Percentiles rank a stretch among this genome's conserved stretches.
Conservation (phyloP, 2,329 filamentous ascomycete species). For the Phialophora chinensis region DNA sequence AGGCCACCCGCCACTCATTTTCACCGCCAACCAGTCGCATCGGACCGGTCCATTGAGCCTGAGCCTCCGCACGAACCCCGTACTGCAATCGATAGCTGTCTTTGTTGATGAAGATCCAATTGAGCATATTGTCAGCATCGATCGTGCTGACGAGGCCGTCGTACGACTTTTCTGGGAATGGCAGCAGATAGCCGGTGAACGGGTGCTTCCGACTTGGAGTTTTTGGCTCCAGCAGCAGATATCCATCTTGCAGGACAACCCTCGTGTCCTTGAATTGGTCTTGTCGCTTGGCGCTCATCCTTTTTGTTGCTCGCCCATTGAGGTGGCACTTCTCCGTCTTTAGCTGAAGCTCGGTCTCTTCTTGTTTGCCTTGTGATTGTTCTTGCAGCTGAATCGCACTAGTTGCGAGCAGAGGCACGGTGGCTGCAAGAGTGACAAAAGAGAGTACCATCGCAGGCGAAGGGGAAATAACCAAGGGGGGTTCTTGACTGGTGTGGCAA, state of each 20-base stretch:
- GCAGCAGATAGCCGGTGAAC: slow-evolving; percentile 47
- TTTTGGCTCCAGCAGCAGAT: slow-evolving; percentile 20
- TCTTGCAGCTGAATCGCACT: slow-evolving; percentile 32
- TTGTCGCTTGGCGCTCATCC: slow-evolving; percentile 28
- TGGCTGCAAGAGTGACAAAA: slow-evolving; percentile 30
- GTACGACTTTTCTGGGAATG: slow-evolving; percentile 28
- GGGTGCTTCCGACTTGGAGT: slow-evolving; percentile 14
- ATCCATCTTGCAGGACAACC: slow-evolving; percentile 26
- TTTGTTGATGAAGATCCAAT: slow-evolving; percentile 71
- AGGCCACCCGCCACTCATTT: slow-evolving; percentile 41
- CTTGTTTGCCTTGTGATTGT: slow-evolving; percentile 22
- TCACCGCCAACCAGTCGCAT: slow-evolving; percentile 63
- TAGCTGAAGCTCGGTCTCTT: slow-evolving; percentile 18
- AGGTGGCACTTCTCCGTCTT: slow-evolving; percentile 35
- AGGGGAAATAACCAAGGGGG: background rate
- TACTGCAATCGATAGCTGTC: slow-evolving; percentile 66
- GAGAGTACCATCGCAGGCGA: slow-evolving; percentile 29
- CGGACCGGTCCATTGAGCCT: slow-evolving; percentile 73
- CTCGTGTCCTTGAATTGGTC: slow-evolving; percentile 21
- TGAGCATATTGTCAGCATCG: slow-evolving; percentile 55
- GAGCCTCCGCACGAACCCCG: slow-evolving; percentile 72
- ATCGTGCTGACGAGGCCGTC: slow-evolving; percentile 36
- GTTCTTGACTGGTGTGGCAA: background rate
- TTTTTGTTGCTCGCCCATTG: slow-evolving; percentile 16
- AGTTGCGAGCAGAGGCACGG: slow-evolving; percentile 32